Evolutionary conservation across 73 alveolate species (phyloP), one percentile per base, ranked within the genome.

Genomic region (Tetrahymena elliotti): DNA sequence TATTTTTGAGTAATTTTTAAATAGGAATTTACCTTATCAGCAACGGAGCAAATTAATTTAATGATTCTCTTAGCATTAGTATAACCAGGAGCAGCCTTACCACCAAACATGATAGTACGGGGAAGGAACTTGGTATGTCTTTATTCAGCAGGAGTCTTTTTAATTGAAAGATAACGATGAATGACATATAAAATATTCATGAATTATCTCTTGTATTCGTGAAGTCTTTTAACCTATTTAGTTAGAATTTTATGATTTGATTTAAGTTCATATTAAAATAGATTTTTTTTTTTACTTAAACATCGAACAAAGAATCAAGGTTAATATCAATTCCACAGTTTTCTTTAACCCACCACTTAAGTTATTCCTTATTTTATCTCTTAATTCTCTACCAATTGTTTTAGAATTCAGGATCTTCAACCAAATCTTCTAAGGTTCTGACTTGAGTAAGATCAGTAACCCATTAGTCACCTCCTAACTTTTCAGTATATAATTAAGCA

Each of bases 51-150:
- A 93, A 98, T 98, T 54, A 99, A 98, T 97, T 99, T 99, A 94
- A 99, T 99, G 95, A 99, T 98, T 93, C 97, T 97, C 97, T 99
- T 99, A n/a, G 99, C 99, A 88, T 98, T 97, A 94, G 95, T 96
- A 53, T 99, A 99, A 31, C 99, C 99, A 40, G 99, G 99, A 5
- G 99, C 99, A 18, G 99, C 99, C 97, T 99, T 98, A 24, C 99
- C 99, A 92, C 99, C 99, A 95, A 97, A 93, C 95, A 98, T 93
- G 47, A 96, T 97, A 84, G 96, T 98, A 94, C 99, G 96, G 16
- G 99, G 98, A 33, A 95, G 98, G 92, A 96, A 83, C 33, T 54
- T 95, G 35, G 92, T 20, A 47, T 94, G 92, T 94, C 99, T 97
- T 54, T 97, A 96, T 52, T 97, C 97, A 27, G 96, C 97, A 13